Evolutionary conservation across 441 rosid genomes (phyloP).

Genomic region (Cnidoscolus chayamansa): DNA sequence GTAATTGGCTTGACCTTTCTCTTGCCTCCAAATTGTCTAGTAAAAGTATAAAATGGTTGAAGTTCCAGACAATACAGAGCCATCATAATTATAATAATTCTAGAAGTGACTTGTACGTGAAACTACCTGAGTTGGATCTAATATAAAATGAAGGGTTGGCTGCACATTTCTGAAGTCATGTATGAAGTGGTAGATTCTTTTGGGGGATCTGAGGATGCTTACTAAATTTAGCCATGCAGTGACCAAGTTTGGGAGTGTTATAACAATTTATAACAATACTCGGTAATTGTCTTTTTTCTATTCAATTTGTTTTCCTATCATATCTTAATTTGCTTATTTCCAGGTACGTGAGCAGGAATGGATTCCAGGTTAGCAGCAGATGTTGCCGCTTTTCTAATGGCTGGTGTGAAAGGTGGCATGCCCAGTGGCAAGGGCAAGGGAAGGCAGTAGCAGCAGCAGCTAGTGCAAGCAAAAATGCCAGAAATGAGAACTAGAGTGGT

Average conservation of each 20-base stretch:
- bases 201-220: too few species aligned
- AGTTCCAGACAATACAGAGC: neutral
- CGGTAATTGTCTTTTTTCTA: neutral
- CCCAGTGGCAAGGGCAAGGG: neutral
- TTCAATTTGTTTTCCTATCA: neutral
- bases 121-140: neutral
- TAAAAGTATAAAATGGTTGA: neutral
- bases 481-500: neutral
- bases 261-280: neutral
- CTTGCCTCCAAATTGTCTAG: neutral
- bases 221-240: neutral
- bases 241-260: too few species aligned
- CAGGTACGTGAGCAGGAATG: slow-evolving; percentile 34
- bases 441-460: neutral
- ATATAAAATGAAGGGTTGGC: too few species aligned
- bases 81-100: neutral
- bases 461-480: neutral
- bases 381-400: slow-evolving; percentile 2
- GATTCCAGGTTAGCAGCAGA: neutral
- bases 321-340: neutral
- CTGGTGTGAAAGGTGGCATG: slow-evolving; percentile 6
- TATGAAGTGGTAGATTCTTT: too few species aligned
- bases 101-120: neutral
- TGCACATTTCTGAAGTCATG: too few species aligned
- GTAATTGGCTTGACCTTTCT: neutral